Evolutionary conservation across 2,329 filamentous ascomycete genomes (phyloP), one percentile per base, ranked within the genome.

Genomic region (Aspergillus quadrilineatus): DNA sequence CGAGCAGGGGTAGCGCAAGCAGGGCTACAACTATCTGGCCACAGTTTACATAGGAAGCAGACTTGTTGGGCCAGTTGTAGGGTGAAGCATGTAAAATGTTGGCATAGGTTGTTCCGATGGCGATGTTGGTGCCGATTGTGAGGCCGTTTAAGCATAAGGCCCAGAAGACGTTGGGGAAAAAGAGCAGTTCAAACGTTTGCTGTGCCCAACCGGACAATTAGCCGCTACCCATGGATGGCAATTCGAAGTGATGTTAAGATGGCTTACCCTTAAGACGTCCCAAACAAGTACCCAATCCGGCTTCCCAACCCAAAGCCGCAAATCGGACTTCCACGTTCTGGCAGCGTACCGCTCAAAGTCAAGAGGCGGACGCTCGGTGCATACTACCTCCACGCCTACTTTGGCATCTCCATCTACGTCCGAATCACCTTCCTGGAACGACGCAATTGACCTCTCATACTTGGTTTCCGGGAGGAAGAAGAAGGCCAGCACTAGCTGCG

Each of bases 81-180:
- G 72, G 72, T 0, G 71, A 53, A 1, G 60, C 59, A 3, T 68
- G 65, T 15, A 78, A 50, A 36, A 77, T 73, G 32, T 53, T 67
- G 17, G 71, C 68, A 56, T 77, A 79, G 0, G 75, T 78, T 1
- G 75, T 77, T 6, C 71, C 72, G 15, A 78, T 71, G n/a, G 73
- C 75, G 22, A 79, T 72, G 56, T 78, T 77, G 47, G 73, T 68
- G 1, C 76, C 76, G 2, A 76, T 65, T 1, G 70, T 73, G 4
- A 74, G 59, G 0, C 75, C 73, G 50, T 78, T 77, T 1, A 78
- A 56, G 6, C 67, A 65, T 12, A 78, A 62, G 2, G 73, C 73
- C 74, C 74, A 79, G 32, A 77, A 63, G 14, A 78, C 72, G 32
- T 77, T 75, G 15, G 76, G 76, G 53, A 77, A 79, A 15, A 73